A percentile compares a stretch with the other conserved stretches of the same genome.
Evolutionary conservation across 1,284 basidiomycete genomes (phyloP).

Genomic region (Singerocomus rubriflavus): DNA sequence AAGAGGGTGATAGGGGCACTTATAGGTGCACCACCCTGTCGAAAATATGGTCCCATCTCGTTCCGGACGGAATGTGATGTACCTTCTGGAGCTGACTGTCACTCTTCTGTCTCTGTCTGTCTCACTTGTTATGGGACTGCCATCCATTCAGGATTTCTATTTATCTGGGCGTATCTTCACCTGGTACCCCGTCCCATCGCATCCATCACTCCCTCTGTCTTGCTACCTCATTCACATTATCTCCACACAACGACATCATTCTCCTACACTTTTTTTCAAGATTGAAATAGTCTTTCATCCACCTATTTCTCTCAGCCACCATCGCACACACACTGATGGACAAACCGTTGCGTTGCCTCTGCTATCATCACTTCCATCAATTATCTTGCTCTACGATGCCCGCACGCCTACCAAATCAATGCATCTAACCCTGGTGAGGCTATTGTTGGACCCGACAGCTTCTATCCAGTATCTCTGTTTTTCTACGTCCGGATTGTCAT

Average conservation of each 20-base stretch:
- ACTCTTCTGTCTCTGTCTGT: slow-evolving; percentile 15
- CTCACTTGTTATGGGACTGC: slow-evolving; percentile 29
- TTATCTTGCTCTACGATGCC: slow-evolving; percentile 15
- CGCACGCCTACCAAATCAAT: slow-evolving; percentile 11
- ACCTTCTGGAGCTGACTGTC: slow-evolving; percentile 20
- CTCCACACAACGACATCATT: slow-evolving; percentile 31
- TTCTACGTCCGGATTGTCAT: slow-evolving; percentile 23
- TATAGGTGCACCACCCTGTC: slow-evolving; percentile 21
- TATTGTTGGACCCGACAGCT: slow-evolving; percentile 19
- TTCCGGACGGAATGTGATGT: slow-evolving; percentile 21
- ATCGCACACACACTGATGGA: slow-evolving; percentile 23
- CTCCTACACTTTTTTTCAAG: slow-evolving; percentile 21
- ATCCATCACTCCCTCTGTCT: slow-evolving; percentile 22
- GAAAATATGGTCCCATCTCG: slow-evolving; percentile 20
- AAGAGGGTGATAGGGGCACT: slow-evolving; percentile 8
- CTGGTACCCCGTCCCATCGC: slow-evolving; percentile 25
- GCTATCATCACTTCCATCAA: slow-evolving; percentile 12
- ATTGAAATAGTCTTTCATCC: slow-evolving; percentile 13
- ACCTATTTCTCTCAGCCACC: slow-evolving; percentile 12
- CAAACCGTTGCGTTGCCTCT: slow-evolving; percentile 17
- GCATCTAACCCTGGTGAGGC: slow-evolving; percentile 10
- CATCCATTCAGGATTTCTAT: slow-evolving; percentile 31
- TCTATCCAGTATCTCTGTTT: slow-evolving; percentile 19
- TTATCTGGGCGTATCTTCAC: slow-evolving; percentile 30
- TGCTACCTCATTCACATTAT: slow-evolving; percentile 31